Base-by-base conservation (phyloP, 768 basidiomycete species). In the Nidularia pulvinata region DNA sequence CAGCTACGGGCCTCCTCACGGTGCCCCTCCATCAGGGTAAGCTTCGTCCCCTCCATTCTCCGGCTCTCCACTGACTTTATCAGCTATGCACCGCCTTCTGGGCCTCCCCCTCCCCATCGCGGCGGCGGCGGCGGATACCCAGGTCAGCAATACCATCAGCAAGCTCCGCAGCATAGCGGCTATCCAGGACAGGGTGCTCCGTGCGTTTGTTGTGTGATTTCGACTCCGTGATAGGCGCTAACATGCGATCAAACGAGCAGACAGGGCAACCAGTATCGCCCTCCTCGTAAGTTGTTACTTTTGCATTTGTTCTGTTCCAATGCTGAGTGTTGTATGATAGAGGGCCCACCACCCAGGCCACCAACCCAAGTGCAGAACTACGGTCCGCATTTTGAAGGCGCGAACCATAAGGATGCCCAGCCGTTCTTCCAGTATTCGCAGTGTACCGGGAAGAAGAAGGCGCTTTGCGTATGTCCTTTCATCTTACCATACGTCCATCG, bases 381-480 rank as follows among this genome's bases (percentile, higher is more conserved):
- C 58, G 85, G 86, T 1, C 82, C 84, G 7, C 83, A 84, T 49
- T 68, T 79, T 47, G 74, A 83, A 55, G 75, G 69, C 19, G 53
- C 70, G 2, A 70, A 79, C 16, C 72, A 79, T 43, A 73, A 74
- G 34, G 67, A 69, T 49, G 72, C 76, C 36, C 84, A 89, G 58
- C 79, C 82, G 2, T 90, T 69, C 68, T 95, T 93, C 75, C 87
- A 91, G 60, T 94, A 93, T 62, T 95, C 93, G 2, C 91, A 93
- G 60, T 97, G 95, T 64, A 92, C 73, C 16, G 92, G 94, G 33
- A 85, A 78, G 69, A 88, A 87, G 69, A 98, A 94, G 69, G 96
- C 94, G 0, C 77, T 98, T 9, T 89, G 88, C 54, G 92, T 95
- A 68, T 56, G 89, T 69, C 39, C 46, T 14, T 32, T 32, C 6